Evolutionary conservation across 2,329 filamentous ascomycete species (phyloP).

Genomic region (Pestalotiopsis fici): DNA sequence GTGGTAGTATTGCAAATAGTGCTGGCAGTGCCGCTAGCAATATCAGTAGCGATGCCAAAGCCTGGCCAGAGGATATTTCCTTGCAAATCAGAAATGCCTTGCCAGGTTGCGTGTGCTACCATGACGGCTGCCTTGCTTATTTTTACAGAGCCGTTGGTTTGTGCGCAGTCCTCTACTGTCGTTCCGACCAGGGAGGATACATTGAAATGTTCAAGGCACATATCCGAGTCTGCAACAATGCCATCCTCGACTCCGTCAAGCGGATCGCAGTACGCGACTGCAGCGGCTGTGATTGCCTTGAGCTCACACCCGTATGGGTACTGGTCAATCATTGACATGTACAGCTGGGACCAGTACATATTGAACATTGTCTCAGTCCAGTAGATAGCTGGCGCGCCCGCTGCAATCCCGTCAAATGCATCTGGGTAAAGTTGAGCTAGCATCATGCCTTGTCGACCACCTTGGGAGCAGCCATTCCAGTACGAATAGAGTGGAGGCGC

Average conservation of each 20-base stretch:
- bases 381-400: conserved; percentile 42
- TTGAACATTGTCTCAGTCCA: conserved; percentile 9
- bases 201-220: neutral
- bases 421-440: conserved; percentile 52
- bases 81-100: neutral
- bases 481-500: conserved; percentile 44
- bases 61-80: neutral
- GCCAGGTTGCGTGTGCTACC: neutral
- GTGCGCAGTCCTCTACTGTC: neutral
- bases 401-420: conserved; percentile 55
- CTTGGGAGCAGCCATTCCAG: conserved; percentile 51
- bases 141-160: neutral
- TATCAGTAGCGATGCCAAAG: neutral
- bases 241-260: conserved; percentile 1
- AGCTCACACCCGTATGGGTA: neutral
- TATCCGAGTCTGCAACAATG: neutral
- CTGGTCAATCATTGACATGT: neutral
- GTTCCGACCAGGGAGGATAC: neutral
- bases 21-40: neutral
- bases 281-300: neutral
- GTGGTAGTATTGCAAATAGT: too few relatives aligned
- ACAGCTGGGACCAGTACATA: neutral
- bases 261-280: neutral
- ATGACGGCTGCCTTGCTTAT: neutral
- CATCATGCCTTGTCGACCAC: conserved; percentile 57